Conservation (phyloP, 2,329 filamentous ascomycete genomes). For the Venturia asperata region DNA sequence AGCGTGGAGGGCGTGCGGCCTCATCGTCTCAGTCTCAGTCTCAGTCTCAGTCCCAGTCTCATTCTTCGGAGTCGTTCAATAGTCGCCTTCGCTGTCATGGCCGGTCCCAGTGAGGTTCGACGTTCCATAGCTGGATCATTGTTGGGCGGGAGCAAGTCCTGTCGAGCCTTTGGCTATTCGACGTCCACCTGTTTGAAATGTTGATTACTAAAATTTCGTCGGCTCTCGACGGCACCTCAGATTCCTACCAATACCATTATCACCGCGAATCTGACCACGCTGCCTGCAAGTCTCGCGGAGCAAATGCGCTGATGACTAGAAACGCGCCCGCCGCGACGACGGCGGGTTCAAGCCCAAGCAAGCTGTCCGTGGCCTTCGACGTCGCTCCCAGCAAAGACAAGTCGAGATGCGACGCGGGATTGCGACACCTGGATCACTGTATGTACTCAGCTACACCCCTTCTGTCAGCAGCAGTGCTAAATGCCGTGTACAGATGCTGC, state of each 20-base stretch:
- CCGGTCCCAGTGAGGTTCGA: too few species aligned
- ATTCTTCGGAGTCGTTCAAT: too few species aligned
- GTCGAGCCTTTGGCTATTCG: too few species aligned
- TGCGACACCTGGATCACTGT: slow-evolving; percentile 64
- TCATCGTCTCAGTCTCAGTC: too few species aligned
- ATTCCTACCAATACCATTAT: not conserved
- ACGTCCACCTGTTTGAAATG: too few species aligned
- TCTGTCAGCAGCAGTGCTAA: not conserved
- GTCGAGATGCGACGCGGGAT: slow-evolving; percentile 56
- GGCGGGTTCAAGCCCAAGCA: slow-evolving; percentile 5
- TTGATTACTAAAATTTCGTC: too few species aligned
- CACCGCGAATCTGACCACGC: not conserved
- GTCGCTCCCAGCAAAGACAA: not conserved
- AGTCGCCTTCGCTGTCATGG: too few species aligned
- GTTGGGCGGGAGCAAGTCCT: too few species aligned
- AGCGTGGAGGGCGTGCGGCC: not conserved
- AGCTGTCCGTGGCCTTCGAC: not conserved
- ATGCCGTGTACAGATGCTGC: slow-evolving; percentile 57
- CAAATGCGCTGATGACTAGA: slow-evolving; percentile 17
- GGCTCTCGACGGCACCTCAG: not conserved
- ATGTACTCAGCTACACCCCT: slow-evolving; percentile 22
- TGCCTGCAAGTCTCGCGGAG: not conserved
- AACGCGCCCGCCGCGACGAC: slow-evolving; percentile 15
- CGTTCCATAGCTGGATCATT: too few species aligned
- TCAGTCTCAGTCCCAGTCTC: too few species aligned